Percentiles rank a stretch among this genome's conserved stretches.
These are phyloP conservation scores for Trametes pubescens DNA, from an alignment of 1,284 basidiomycete genomes.

Conservation along the genomic window DNA sequence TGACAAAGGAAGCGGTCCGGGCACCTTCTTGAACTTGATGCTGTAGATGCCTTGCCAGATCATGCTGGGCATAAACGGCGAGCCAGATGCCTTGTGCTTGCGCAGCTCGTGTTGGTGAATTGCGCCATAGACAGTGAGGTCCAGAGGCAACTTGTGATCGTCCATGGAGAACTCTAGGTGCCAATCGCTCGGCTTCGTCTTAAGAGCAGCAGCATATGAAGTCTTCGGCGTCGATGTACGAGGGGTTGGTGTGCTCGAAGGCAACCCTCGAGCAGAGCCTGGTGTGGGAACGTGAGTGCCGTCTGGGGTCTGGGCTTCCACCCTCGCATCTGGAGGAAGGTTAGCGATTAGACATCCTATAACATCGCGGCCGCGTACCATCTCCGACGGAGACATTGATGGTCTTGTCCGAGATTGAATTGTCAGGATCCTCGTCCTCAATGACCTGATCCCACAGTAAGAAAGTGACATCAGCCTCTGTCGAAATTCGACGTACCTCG, in stretches of 20 bases:
- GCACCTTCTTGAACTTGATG: constrained; percentile 92
- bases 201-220: constrained; percentile 95
- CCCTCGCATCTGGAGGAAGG: constrained; percentile 73
- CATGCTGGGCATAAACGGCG: constrained; percentile 67
- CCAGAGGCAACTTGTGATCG: constrained; percentile 81
- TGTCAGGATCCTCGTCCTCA: constrained; percentile 79
- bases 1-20: constrained; percentile 75
- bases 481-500: constrained; percentile 49
- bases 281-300: constrained; percentile 95
- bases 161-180: constrained; percentile 96
- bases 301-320: constrained; percentile 96
- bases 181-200: constrained; percentile 93
- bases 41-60: constrained; percentile 93
- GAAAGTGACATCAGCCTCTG: neutral
- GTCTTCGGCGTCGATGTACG: constrained; percentile 57
- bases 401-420: constrained; percentile 77
- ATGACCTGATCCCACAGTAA: constrained; percentile 55
- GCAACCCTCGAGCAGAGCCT: constrained; percentile 54
- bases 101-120: constrained; percentile 89
- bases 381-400: constrained; percentile 85
- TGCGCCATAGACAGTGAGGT: constrained; percentile 95
- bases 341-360: constrained; percentile 3
- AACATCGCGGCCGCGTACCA: constrained; percentile 54
- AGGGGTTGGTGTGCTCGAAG: constrained; percentile 45
- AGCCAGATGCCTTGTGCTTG: constrained; percentile 61